A percentile compares a stretch with the other conserved stretches of the same genome.
phyloP scores from a whole-genome alignment of 1,284 basidiomycete genomes.

The Porogramme epimiltina region DNA sequence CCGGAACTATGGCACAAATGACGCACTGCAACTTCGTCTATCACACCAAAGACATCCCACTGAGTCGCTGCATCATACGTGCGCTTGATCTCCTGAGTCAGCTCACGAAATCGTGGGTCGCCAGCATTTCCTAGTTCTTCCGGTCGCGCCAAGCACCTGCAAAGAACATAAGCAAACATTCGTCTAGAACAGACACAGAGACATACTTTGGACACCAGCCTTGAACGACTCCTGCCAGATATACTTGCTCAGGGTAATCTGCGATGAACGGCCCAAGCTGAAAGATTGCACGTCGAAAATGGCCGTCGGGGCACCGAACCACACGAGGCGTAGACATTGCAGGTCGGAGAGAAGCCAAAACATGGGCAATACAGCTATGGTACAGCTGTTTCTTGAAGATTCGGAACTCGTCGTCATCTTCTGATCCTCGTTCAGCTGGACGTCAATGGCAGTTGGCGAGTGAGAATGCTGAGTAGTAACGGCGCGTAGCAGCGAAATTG shows the following conservation, averaged over 20 bases:
- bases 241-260: conserved; percentile 12
- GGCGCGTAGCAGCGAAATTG: too few species aligned
- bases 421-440: background rate
- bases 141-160: too few species aligned
- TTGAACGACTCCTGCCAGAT: background rate
- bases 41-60: too few species aligned
- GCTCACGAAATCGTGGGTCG: too few species aligned
- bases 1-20: too few species aligned
- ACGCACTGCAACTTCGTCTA: too few species aligned
- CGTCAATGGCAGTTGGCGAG: background rate
- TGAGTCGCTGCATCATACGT: too few species aligned
- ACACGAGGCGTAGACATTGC: conserved; percentile 3
- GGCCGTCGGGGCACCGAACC: conserved; percentile 7
- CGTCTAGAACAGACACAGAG: background rate
- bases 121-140: too few species aligned
- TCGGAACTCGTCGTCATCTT: conserved; percentile 1
- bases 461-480: background rate
- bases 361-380: conserved; percentile 1
- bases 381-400: conserved; percentile 14
- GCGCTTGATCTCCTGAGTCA: too few species aligned
- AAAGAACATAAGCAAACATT: too few species aligned
- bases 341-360: background rate
- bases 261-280: conserved; percentile 9
- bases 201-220: conserved; percentile 14
- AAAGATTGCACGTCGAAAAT: conserved; percentile 7